Evolutionary conservation across 305 asterid species (phyloP).

Genomic region (Fraxinus albicans): DNA sequence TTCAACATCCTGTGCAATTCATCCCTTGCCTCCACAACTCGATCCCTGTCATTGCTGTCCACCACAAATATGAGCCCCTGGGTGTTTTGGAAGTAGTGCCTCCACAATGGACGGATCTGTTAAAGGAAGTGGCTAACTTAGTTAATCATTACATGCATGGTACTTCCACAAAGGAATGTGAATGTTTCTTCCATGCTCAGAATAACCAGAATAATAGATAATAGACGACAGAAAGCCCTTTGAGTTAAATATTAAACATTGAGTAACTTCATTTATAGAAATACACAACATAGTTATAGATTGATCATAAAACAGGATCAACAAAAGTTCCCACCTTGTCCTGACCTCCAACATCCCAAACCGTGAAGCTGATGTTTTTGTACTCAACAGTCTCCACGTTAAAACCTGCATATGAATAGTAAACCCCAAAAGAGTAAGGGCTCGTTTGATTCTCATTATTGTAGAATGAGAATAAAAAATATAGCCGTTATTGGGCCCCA

Average conservation of each 20-base stretch:
- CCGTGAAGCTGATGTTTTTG: conserved; percentile 32
- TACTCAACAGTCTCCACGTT: conserved; percentile 33
- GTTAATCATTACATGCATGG: neutral
- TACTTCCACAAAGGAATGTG: neutral
- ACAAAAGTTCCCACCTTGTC: conserved; percentile 21
- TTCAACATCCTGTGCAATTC: conserved; percentile 39
- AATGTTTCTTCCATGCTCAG: neutral
- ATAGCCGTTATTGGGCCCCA: too few species aligned
- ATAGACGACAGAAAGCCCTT: neutral
- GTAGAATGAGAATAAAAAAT: too few species aligned
- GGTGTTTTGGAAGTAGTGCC: conserved; percentile 38
- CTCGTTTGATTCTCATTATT: too few species aligned
- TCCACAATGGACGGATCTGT: conserved; percentile 37
- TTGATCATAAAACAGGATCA: neutral
- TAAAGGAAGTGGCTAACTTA: neutral
- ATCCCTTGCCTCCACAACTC: conserved; percentile 37
- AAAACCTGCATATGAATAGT: conserved; percentile 18
- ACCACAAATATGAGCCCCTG: conserved; percentile 41
- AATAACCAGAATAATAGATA: neutral
- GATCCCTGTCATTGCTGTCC: conserved; percentile 39
- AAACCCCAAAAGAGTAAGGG: neutral
- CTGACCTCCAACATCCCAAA: conserved; percentile 36
- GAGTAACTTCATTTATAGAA: neutral
- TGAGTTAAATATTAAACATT: neutral
- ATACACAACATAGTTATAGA: neutral